Percentiles rank a stretch among this genome's conserved stretches.
phyloP scores from a whole-genome alignment of 2,329 filamentous ascomycete genomes.

The Nectriaceae sp. region DNA sequence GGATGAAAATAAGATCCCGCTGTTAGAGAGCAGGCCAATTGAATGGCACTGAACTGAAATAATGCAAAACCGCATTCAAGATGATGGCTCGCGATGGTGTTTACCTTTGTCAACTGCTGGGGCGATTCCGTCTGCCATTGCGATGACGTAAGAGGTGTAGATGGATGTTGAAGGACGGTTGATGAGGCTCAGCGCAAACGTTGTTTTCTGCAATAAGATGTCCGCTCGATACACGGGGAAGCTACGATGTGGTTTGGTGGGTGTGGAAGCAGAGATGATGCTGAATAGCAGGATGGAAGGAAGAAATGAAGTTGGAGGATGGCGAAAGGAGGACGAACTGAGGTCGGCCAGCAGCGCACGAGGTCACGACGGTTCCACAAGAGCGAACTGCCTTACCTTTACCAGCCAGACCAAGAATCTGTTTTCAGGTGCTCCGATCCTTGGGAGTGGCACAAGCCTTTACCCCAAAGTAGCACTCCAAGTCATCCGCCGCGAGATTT shows the following conservation, averaged over 20 bases:
- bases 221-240: conserved; percentile 10
- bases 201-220: conserved; percentile 7
- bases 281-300: conserved; percentile 5
- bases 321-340: conserved; percentile 22
- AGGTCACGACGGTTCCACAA: conserved; percentile 35
- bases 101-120: conserved; percentile 40
- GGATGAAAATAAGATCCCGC: too few relatives aligned
- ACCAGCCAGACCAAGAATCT: neutral
- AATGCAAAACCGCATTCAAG: conserved; percentile 8
- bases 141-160: conserved; percentile 34
- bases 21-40: too few relatives aligned
- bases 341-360: conserved; percentile 28
- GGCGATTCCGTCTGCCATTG: conserved; percentile 37
- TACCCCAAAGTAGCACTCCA: conserved; percentile 13
- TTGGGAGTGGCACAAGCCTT: conserved; percentile 24
- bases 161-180: too few relatives aligned
- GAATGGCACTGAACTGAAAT: neutral
- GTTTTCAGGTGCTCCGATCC: conserved; percentile 19
- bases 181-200: conserved; percentile 13
- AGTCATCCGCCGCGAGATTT: conserved; percentile 24
- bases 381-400: conserved; percentile 7
- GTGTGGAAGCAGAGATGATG: conserved; percentile 9
- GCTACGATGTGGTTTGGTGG: conserved; percentile 9
- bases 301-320: conserved; percentile 22
- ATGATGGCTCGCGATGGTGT: conserved; percentile 17